These are phyloP conservation scores for Knoxdaviesia proteae DNA, from an alignment of 2,329 filamentous ascomycete species.

Conservation along the genomic window DNA sequence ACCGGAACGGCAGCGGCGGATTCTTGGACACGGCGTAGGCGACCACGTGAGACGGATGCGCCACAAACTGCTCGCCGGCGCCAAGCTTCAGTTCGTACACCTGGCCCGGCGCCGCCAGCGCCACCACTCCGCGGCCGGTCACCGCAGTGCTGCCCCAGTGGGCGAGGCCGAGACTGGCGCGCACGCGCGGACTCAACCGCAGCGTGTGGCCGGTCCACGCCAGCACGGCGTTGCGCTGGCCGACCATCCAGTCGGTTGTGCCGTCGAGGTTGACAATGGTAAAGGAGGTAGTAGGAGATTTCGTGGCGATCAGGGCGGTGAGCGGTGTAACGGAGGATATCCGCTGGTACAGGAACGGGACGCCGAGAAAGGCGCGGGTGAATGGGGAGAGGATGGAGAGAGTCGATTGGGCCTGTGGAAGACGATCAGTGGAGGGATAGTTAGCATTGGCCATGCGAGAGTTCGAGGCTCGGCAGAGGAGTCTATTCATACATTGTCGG, in stretches of 20 bases:
- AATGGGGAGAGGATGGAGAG: slow-evolving; percentile 73
- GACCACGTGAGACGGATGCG: slow-evolving; percentile 77
- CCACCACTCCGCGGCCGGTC: slow-evolving; percentile 71
- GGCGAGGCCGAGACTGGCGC: slow-evolving; percentile 51
- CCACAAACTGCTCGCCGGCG: slow-evolving; percentile 73
- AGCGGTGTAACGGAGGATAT: slow-evolving; percentile 74
- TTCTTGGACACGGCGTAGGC: slow-evolving; percentile 65
- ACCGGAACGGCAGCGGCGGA: slow-evolving; percentile 64
- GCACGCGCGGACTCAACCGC: slow-evolving; percentile 52
- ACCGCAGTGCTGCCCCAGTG: slow-evolving; percentile 85
- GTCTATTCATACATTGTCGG: slow-evolving; percentile 50
- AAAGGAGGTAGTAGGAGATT: slow-evolving; percentile 70
- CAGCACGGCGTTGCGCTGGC: slow-evolving; percentile 71
- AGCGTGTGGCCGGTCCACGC: slow-evolving; percentile 92
- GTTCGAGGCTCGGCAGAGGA: not conserved
- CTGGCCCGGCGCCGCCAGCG: slow-evolving; percentile 69
- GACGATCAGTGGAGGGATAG: not conserved
- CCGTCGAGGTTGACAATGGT: slow-evolving; percentile 79
- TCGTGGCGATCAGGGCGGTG: slow-evolving; percentile 73
- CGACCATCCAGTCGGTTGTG: slow-evolving; percentile 84
- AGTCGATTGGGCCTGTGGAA: slow-evolving; percentile 57
- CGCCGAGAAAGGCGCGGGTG: slow-evolving; percentile 56
- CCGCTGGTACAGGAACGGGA: slow-evolving; percentile 89
- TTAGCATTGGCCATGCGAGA: not conserved
- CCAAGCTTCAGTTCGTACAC: slow-evolving; percentile 69